A percentile compares a stretch with the other conserved stretches of the same genome.
phyloP scores from a whole-genome alignment of 179 eudicot genomes.

The Heliamphora pulchella region DNA sequence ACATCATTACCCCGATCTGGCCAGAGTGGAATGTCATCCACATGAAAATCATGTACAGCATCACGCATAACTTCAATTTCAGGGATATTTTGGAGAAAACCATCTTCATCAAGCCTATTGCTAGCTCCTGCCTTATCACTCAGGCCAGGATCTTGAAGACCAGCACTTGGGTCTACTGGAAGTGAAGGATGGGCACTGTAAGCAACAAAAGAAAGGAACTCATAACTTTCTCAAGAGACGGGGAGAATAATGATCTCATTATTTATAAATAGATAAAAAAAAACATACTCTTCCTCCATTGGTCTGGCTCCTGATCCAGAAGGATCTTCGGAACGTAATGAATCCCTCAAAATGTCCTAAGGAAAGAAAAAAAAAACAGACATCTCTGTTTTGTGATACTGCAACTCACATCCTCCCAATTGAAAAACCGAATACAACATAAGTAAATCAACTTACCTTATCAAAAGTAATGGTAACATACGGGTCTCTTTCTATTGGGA shows the following conservation, averaged over 20 bases:
- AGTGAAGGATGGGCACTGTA: neutral
- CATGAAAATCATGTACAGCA: slow-evolving; percentile 20
- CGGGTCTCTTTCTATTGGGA: slow-evolving; percentile 40
- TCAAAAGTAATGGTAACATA: slow-evolving; percentile 57
- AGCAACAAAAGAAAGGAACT: neutral
- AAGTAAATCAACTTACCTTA: slow-evolving; percentile 39
- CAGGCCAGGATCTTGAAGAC: neutral
- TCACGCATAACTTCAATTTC: slow-evolving; percentile 53
- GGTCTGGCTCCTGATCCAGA: neutral
- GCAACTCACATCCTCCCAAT: neutral
- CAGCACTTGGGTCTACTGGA: neutral
- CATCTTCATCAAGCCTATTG: slow-evolving; percentile 20
- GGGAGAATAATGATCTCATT: neutral
- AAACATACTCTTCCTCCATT: slow-evolving; percentile 15
- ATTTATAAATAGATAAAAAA: neutral
- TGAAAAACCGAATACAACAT: neutral
- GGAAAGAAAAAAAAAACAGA: neutral
- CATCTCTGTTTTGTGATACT: neutral
- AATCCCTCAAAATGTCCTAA: slow-evolving; percentile 7
- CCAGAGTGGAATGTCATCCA: slow-evolving; percentile 18
- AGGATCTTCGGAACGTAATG: neutral
- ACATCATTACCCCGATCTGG: slow-evolving; percentile 21
- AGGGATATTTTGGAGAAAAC: slow-evolving; percentile 24
- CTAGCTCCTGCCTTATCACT: neutral
- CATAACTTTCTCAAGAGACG: neutral